phyloP scores from a whole-genome alignment of 1,284 basidiomycete genomes.

The Boletus sp. region DNA sequence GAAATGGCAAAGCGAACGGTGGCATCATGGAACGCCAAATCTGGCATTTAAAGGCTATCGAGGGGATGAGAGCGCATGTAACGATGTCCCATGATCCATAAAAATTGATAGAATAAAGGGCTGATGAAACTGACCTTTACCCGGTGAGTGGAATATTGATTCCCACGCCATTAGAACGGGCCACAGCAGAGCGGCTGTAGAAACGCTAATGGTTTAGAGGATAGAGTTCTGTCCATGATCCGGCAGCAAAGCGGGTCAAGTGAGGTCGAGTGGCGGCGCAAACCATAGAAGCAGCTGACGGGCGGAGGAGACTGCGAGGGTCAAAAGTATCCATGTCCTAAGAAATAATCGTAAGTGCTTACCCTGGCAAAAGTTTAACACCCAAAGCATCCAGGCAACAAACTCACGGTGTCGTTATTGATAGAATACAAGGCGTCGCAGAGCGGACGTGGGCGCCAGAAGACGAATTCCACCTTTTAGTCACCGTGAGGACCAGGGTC shows the following conservation, averaged over 20 bases:
- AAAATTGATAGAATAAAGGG: background rate
- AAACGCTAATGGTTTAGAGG: conserved; percentile 4
- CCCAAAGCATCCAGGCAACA: conserved; percentile 4
- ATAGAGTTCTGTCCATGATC: background rate
- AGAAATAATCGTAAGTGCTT: background rate
- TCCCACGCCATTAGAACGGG: conserved; percentile 1
- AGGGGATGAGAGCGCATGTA: conserved; percentile 13
- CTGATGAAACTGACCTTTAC: background rate
- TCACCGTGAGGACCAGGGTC: background rate
- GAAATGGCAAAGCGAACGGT: conserved; percentile 16
- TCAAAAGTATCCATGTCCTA: background rate
- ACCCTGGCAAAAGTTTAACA: background rate
- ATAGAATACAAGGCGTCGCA: conserved; percentile 19
- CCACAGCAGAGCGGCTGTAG: conserved; percentile 11
- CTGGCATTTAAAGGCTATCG: background rate
- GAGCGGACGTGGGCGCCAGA: background rate
- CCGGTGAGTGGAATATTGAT: background rate
- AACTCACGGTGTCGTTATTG: background rate
- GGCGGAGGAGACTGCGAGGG: background rate
- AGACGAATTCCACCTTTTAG: background rate
- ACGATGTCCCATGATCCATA: conserved; percentile 18
- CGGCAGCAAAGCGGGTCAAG: background rate
- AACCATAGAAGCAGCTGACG: background rate
- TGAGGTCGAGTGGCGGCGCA: background rate
- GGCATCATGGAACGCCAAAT: conserved; percentile 5